Conservation (phyloP, 108 stramenopile species). For the Schizochytrium sp. region DNA sequence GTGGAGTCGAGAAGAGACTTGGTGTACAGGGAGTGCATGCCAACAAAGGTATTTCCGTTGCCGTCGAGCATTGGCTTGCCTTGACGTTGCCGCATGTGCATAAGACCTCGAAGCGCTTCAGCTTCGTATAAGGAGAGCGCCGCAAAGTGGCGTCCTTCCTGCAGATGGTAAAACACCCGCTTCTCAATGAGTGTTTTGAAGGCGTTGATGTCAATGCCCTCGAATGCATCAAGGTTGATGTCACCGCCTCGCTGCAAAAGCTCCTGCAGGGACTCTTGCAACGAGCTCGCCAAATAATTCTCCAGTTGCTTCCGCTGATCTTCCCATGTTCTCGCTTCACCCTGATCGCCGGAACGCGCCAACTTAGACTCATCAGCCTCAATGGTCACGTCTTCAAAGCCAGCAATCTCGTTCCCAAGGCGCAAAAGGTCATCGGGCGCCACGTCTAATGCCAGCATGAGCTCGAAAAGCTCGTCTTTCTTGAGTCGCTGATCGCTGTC, state of each 20-base stretch:
- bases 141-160: conserved; percentile 37
- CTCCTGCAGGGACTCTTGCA: not conserved
- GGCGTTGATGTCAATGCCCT: conserved; percentile 16
- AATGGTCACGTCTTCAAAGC: conserved; percentile 18
- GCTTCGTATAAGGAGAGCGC: conserved; percentile 41
- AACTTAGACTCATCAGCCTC: not conserved
- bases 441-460: conserved; percentile 28
- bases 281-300: not conserved
- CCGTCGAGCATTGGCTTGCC: conserved; percentile 23
- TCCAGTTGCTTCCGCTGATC: not conserved
- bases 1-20: not conserved
- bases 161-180: conserved; percentile 32
- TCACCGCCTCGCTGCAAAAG: not conserved
- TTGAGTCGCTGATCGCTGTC: conserved; percentile 38
- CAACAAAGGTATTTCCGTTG: conserved; percentile 19
- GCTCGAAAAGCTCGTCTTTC: conserved; percentile 30
- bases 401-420: not conserved
- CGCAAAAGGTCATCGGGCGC: conserved; percentile 24
- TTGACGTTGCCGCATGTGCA: conserved; percentile 31
- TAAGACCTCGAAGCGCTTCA: conserved; percentile 34
- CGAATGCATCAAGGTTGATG: not conserved
- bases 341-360: not conserved
- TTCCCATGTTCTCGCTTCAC: not conserved
- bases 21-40: conserved; percentile 16
- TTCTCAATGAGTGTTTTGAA: conserved; percentile 28